Evolutionary conservation across 257 asterid species (phyloP), one percentile per base, ranked within the genome.

Genomic region (Solanum ossicruentum): DNA sequence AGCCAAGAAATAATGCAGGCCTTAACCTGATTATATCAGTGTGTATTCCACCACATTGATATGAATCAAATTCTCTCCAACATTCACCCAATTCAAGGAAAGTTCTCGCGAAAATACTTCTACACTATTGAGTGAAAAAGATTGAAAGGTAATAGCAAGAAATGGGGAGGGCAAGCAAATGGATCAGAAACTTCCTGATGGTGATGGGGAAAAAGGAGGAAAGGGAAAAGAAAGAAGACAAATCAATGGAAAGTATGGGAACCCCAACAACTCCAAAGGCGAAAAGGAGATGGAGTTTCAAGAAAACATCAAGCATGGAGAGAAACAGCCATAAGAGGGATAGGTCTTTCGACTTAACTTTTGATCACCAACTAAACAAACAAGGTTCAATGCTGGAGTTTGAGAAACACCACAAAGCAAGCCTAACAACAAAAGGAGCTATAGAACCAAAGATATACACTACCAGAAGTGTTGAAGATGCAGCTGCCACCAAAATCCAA

Each of bases 251-350:
- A 87, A 70, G 55, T 55, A 73, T 71, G 51, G 85, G 56, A 80
- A 87, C 81, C 7, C 84, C 86, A 7, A 60, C 75, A 8, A 39
- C 91, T 51, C 90, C 94, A 55, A 88, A 89, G 71, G 92, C 86
- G 65, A 91, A 61, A 87, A 85, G 94, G 87, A 90, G 97, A 85
- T 93, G 98, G 97, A 93, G 97, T 84, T 94, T 93, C 90, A 92
- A 86, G 72, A 88, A 89, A 84, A 87, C 93, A 26, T 81, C 90
- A 47, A 84, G 86, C 67, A 65, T 85, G 7, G 90, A 85, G 23
- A 69, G 87, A 32, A 79, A 8, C 51, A 73, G 58, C 18, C 92
- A 90, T 75, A 84, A 80, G 81, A 86, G 77, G 47, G 89, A 52
- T 17, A 80, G 83, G 66, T 92, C 97, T 10, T 88, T 92, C 16